phyloP scores from a whole-genome alignment of 495 filamentous ascomycete genomes.

The Talaromyces nanjingensis region DNA sequence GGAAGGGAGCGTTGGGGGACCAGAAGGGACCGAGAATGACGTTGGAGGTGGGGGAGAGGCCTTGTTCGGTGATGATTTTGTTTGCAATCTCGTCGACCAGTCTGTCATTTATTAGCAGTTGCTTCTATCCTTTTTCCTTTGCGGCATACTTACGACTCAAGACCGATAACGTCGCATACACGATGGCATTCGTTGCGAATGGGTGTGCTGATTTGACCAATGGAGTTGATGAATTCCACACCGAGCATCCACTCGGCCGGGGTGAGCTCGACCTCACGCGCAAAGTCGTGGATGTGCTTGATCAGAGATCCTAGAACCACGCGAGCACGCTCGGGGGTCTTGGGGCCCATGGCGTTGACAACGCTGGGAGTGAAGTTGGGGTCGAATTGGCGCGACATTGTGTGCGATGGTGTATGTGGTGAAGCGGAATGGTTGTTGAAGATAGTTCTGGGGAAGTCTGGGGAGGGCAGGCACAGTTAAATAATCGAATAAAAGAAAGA shows the following conservation, averaged over 20 bases:
- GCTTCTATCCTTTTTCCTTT: too few relatives aligned
- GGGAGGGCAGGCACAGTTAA: not conserved
- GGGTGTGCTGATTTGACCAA: conserved; percentile 64
- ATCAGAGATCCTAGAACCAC: conserved; percentile 36
- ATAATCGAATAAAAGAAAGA: not conserved
- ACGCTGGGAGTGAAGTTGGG: conserved; percentile 62
- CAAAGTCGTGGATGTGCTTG: conserved; percentile 40
- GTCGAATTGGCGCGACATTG: conserved; percentile 35
- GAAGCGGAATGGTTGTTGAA: not conserved
- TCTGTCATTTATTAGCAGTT: too few relatives aligned
- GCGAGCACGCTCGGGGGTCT: conserved; percentile 49
- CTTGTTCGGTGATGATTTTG: conserved; percentile 65
- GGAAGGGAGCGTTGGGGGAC: conserved; percentile 76
- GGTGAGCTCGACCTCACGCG: conserved; percentile 42
- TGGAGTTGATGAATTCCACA: conserved; percentile 57
- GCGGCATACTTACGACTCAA: conserved; percentile 62
- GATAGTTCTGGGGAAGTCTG: conserved; percentile 4
- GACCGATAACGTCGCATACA: conserved; percentile 63
- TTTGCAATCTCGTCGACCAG: conserved; percentile 82
- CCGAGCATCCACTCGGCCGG: conserved; percentile 42
- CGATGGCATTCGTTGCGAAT: conserved; percentile 69
- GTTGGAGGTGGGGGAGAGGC: conserved; percentile 66
- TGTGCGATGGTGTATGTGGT: not conserved
- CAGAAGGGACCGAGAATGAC: conserved; percentile 85
- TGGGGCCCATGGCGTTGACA: conserved; percentile 63